Base-by-base conservation (phyloP, 2,329 filamentous ascomycete species). In the Arachnomyces sp. region DNA sequence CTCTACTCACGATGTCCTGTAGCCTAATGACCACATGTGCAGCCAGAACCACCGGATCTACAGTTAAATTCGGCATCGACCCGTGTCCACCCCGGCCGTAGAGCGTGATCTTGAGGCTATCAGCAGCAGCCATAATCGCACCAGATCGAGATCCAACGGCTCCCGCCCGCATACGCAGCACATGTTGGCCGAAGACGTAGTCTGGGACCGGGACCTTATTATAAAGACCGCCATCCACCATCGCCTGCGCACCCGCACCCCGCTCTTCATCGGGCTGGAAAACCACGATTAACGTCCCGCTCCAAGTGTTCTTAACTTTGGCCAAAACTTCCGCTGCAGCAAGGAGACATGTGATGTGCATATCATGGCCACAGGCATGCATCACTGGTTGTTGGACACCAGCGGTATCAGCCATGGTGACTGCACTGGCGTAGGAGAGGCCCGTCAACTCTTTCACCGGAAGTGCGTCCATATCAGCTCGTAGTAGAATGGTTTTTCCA, bases 211-310 rank as follows among this genome's bases (percentile, higher is more conserved):
- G 75, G 6, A 78, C 51, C 56, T 66, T 48, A 47, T 55, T 54
- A 66, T 60, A 79, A 32, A 80, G 59, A 1, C 77, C 75, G 49
- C 76, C 75, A 31, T 75, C 70, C 3, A 82, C 65, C 77, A 81
- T 82, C 16, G 76, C 62, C 56, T 72, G 71, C 0, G 82, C 82
- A 0, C 82, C 82, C 0, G 65, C 69, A 0, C 73, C 78, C 1
- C 73, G 67, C 55, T 86, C 82, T 54, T 85, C 82, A 2, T 75
- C 73, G 0, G 82, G 81, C 50, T 86, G 82, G 55, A 85, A 86
- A 2, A 78, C 57, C 5, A 81, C 55, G 4, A 86, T 61, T 14
- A 85, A 50, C 0, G 78, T 84, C 0, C 82, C 82, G 7, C 55
- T 63, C 81, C 82, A 86, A 1, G 46, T 25, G 0, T 67, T 49